Evolutionary conservation across 192 early-diverging fungal genomes (phyloP).

Genomic region (Mortierella antarctica): DNA sequence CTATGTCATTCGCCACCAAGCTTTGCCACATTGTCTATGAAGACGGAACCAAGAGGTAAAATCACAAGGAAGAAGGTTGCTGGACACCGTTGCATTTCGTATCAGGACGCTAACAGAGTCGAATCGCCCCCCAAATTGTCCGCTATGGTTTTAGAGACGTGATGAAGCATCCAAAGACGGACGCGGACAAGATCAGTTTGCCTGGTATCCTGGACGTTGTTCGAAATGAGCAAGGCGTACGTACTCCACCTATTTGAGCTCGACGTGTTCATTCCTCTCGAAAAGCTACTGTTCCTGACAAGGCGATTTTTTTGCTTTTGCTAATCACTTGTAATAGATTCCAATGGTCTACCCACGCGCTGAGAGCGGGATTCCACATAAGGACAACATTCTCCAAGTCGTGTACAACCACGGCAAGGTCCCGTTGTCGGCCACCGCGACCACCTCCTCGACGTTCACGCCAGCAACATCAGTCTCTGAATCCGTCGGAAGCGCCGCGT

Average conservation of each 20-base stretch:
- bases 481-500: neutral
- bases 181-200: constrained; percentile 75
- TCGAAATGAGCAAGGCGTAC: constrained; percentile 52
- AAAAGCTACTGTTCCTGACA: neutral
- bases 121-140: neutral
- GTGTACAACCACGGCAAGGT: constrained; percentile 76
- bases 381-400: constrained; percentile 60
- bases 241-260: neutral
- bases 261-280: neutral
- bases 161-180: constrained; percentile 90
- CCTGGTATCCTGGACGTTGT: constrained; percentile 74
- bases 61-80: too few species aligned
- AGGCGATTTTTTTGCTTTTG: neutral
- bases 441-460: constrained; percentile 1
- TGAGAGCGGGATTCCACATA: constrained; percentile 23
- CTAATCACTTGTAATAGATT: constrained; percentile 28
- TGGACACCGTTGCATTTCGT: too few species aligned
- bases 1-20: constrained; percentile 89
- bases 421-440: constrained; percentile 5
- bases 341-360: constrained; percentile 57
- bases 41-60: constrained; percentile 68
- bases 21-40: constrained; percentile 73
- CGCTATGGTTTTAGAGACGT: constrained; percentile 63
- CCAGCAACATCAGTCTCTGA: neutral
- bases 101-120: too few species aligned